Conservation (phyloP, 1,284 basidiomycete genomes). For the Baeospora myosura region DNA sequence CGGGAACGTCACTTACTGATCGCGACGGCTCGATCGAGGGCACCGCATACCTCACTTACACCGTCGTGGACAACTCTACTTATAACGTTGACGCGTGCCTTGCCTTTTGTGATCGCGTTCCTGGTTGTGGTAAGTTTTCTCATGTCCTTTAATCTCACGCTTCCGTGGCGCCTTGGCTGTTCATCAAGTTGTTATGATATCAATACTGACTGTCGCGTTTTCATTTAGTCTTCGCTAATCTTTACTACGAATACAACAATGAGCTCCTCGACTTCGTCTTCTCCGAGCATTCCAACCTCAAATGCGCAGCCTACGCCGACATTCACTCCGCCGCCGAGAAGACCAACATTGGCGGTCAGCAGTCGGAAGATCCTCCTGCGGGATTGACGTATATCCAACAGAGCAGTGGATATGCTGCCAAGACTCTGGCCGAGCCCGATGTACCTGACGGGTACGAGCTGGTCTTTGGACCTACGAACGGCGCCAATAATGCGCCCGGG, state of each 20-base stretch:
- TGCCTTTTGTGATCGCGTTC: conserved; percentile 12
- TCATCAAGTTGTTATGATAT: not conserved
- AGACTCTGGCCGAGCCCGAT: conserved; percentile 9
- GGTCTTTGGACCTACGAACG: conserved; percentile 16
- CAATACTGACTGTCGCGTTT: not conserved
- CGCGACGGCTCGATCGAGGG: conserved; percentile 13
- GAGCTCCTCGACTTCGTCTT: conserved; percentile 13
- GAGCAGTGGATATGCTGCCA: conserved; percentile 9
- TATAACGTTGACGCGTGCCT: conserved; percentile 12
- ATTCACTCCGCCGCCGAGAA: conserved; percentile 7
- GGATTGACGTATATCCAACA: conserved; percentile 8
- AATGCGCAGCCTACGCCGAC: conserved; percentile 14
- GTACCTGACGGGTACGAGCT: conserved; percentile 15
- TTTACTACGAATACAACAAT: conserved; percentile 16
- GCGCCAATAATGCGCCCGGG: conserved; percentile 16
- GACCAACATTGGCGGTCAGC: conserved; percentile 10
- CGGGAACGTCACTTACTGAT: conserved; percentile 2
- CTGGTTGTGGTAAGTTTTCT: conserved; percentile 13
- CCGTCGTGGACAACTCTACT: conserved; percentile 11
- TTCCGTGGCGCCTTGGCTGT: not conserved
- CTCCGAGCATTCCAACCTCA: conserved; percentile 14
- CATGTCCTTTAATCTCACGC: not conserved
- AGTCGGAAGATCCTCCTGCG: conserved; percentile 1
- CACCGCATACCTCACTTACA: conserved; percentile 13
- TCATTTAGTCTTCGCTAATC: conserved; percentile 16